A percentile compares a stretch with the other conserved stretches of the same genome.
Conservation (phyloP, 345 rosid species). For the Eutrema yunnanense region DNA sequence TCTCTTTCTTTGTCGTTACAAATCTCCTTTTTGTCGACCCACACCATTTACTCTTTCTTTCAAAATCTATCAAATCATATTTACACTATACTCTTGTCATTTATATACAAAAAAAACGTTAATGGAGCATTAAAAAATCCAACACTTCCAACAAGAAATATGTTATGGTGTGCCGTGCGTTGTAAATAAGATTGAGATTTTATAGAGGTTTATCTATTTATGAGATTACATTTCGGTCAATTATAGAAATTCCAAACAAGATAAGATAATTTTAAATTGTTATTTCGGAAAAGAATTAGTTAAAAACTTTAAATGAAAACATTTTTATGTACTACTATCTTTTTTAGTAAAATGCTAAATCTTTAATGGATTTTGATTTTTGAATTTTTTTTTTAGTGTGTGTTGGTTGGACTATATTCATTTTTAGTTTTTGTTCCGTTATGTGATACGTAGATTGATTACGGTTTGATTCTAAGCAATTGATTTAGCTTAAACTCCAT, state of each 20-base stretch:
- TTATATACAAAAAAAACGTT: not conserved
- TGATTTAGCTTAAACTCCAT: not conserved
- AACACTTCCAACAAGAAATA: not conserved
- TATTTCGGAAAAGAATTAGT: no score
- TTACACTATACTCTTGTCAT: not conserved
- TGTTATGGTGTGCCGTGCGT: not conserved
- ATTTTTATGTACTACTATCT: no score
- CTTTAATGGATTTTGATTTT: not conserved
- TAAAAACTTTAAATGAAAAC: no score
- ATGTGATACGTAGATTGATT: not conserved
- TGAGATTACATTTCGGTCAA: not conserved
- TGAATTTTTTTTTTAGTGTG: not conserved
- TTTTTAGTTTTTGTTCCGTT: not conserved
- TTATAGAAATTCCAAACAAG: no score
- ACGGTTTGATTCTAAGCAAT: not conserved
- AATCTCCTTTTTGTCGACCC: conserved; percentile 5
- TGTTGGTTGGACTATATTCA: not conserved
- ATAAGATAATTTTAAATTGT: no score
- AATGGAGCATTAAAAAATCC: not conserved
- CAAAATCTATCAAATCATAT: conserved; percentile 21
- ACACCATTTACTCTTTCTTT: not conserved
- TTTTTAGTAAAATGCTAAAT: no score
- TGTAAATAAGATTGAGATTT: not conserved
- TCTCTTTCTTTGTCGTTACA: conserved; percentile 6
- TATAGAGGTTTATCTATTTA: no score